Conservation (phyloP, 2,329 filamentous ascomycete species). For the Calonectria pseudoturangicola region DNA sequence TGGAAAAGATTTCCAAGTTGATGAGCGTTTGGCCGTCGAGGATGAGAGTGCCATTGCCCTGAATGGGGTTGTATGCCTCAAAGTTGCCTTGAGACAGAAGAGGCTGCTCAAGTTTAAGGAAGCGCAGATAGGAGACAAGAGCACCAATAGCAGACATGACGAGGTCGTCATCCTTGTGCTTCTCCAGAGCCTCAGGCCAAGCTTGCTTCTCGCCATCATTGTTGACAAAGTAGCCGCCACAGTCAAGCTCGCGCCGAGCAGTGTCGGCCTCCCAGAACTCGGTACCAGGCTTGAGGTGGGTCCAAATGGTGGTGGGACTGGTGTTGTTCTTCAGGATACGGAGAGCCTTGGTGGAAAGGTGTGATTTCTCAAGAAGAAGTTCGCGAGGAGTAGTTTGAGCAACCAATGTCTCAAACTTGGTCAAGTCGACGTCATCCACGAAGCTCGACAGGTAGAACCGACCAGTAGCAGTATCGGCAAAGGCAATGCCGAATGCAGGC, state of each 20-base stretch:
- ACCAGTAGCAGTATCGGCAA: conserved; percentile 96
- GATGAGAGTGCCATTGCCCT: conserved; percentile 91
- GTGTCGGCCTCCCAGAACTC: conserved; percentile 95
- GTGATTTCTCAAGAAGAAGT: conserved; percentile 90
- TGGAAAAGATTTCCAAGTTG: conserved; percentile 98
- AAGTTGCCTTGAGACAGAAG: conserved; percentile 94
- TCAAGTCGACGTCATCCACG: conserved; percentile 92
- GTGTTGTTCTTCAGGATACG: conserved; percentile 98
- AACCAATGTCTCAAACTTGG: conserved; percentile 97
- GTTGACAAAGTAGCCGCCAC: conserved; percentile 84
- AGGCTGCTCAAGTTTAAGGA: conserved; percentile 91
- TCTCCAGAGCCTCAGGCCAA: conserved; percentile 86
- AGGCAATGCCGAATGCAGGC: conserved; percentile 92
- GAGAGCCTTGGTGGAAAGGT: conserved; percentile 89
- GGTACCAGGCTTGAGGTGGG: conserved; percentile 87
- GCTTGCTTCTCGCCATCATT: conserved; percentile 73
- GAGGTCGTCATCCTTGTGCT: conserved; percentile 85
- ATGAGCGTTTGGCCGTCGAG: conserved; percentile 97
- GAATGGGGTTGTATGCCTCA: conserved; percentile 92
- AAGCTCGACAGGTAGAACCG: conserved; percentile 97
- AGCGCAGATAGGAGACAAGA: conserved; percentile 88
- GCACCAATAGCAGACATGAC: conserved; percentile 95
- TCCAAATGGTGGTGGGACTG: conserved; percentile 94
- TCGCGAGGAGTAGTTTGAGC: conserved; percentile 94
- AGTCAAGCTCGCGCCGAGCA: conserved; percentile 87